phyloP scores from a whole-genome alignment of 805 yeast genomes.

The Myxozyma geophila region DNA sequence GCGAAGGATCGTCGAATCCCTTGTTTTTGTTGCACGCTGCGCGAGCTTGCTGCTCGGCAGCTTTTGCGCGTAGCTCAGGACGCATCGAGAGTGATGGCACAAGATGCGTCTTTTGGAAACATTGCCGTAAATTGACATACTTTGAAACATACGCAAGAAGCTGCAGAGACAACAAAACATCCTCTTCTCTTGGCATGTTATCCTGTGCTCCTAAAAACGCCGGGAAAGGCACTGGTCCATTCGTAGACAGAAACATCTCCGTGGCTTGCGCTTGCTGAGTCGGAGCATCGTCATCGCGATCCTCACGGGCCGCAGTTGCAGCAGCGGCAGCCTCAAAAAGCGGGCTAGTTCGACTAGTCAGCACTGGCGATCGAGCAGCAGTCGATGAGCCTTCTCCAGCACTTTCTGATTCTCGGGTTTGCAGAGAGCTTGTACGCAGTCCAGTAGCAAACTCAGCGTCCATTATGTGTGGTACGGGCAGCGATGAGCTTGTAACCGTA shows the following conservation, averaged over 20 bases:
- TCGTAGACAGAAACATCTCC: neutral
- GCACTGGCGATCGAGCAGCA: slow-evolving; percentile 4
- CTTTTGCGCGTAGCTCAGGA: slow-evolving; percentile 15
- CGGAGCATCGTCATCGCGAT: neutral
- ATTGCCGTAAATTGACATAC: slow-evolving; percentile 77
- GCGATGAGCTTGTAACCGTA: neutral
- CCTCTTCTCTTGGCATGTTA: slow-evolving; percentile 81
- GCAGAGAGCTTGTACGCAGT: neutral
- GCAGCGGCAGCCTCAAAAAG: slow-evolving; percentile 10
- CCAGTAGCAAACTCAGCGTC: slow-evolving; percentile 14
- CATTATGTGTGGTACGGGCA: slow-evolving; percentile 7
- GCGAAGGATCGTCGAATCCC: slow-evolving; percentile 26
- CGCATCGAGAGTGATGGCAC: slow-evolving; percentile 67
- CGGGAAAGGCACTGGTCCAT: slow-evolving; percentile 15
- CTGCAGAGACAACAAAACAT: slow-evolving; percentile 91
- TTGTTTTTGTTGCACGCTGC: neutral
- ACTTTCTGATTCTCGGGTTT: neutral
- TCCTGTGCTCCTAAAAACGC: slow-evolving; percentile 29
- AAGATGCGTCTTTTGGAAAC: slow-evolving; percentile 73
- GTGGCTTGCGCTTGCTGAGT: neutral
- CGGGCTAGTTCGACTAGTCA: slow-evolving; percentile 14
- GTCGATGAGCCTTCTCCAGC: slow-evolving; percentile 2
- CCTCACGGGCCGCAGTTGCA: neutral
- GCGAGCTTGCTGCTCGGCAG: neutral
- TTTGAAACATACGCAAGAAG: slow-evolving; percentile 90